Base-by-base conservation (phyloP, 192 early-diverging fungal genomes). In the Pilobolus umbonatus region DNA sequence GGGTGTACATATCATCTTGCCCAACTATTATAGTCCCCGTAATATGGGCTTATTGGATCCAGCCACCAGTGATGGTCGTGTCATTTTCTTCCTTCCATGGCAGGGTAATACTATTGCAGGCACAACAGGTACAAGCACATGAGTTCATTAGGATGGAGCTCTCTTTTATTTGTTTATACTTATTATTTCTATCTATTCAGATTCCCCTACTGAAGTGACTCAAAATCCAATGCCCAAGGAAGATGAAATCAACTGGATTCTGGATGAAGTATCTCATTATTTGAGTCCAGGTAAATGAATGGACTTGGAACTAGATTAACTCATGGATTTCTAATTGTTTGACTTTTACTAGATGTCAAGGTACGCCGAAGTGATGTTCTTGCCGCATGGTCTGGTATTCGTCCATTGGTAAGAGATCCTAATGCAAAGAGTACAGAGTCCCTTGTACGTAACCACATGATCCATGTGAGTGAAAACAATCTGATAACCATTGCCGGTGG, bases 11-110 rank as follows among this genome's bases (percentile, higher is more conserved):
- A 87, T 96, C 60, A 88, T 95, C 56, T 80, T 98, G 62, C 95
- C 95, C 39, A 91, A 85, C 77, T 98, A 98, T 77, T 96, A 90
- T 61, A 88, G 88, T 57, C 95, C 94, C 43, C 77, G 88, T 29
- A 86, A 91, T 72, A 95, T 96, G 92, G 95, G 95, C 54, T 74
- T 98, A 63, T 74, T 98, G 62, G 95, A 98, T 72, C 95, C 95
- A 14, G 78, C 82, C 19, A 98, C 95, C 2, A 88, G 84, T 62
- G 94, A 98, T 71, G 93, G 93, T 2, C 88, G 95, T 61, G 94
- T 98, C 25, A 94, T 98, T 55, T 98, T 94, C 81, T 95, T 98
- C 68, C 66, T 98, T 62, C 95, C 95, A 4, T 98, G 95, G 95
- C 88, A 95, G 70, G 95, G 95, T 55, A 92, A 87, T 72, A 87